Evolutionary conservation across 805 yeast genomes (phyloP).

Genomic region (Zygosaccharomyces pseudorouxii): DNA sequence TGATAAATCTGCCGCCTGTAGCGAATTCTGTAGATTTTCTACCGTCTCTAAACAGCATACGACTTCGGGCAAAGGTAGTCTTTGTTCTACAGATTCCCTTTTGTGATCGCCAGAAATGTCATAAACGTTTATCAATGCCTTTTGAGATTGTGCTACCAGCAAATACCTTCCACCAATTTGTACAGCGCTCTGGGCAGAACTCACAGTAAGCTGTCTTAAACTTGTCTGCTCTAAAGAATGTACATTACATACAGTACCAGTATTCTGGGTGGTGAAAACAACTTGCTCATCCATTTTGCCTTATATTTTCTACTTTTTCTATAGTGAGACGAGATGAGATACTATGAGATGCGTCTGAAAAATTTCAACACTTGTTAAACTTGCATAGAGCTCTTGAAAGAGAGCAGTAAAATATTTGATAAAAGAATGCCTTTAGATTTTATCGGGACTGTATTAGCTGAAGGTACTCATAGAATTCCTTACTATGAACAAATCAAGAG

Average conservation of each 20-base stretch:
- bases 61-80: conserved; percentile 80
- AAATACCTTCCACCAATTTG: conserved; percentile 53
- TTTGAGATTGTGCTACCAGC: conserved; percentile 61
- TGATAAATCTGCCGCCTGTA: conserved; percentile 39
- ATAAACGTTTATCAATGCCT: conserved; percentile 73
- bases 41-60: conserved; percentile 45
- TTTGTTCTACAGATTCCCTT: conserved; percentile 60
- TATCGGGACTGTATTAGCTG: conserved; percentile 57
- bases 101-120: conserved; percentile 39
- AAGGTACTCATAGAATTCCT: conserved; percentile 75
- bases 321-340: conserved; percentile 9
- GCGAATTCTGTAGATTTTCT: conserved; percentile 22
- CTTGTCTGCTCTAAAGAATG: conserved; percentile 31
- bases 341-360: conserved; percentile 25
- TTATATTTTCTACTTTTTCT: neutral
- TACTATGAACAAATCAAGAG: conserved; percentile 57
- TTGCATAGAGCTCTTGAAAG: neutral
- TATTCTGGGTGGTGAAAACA: conserved; percentile 28
- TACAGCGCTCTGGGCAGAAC: conserved; percentile 46
- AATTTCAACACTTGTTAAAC: neutral
- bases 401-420: conserved; percentile 1
- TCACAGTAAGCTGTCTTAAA: conserved; percentile 40
- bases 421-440: conserved; percentile 77
- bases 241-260: conserved; percentile 28
- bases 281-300: conserved; percentile 29